phyloP scores from a whole-genome alignment of 2,329 filamentous ascomycete genomes.

The Colletotrichum lupini region DNA sequence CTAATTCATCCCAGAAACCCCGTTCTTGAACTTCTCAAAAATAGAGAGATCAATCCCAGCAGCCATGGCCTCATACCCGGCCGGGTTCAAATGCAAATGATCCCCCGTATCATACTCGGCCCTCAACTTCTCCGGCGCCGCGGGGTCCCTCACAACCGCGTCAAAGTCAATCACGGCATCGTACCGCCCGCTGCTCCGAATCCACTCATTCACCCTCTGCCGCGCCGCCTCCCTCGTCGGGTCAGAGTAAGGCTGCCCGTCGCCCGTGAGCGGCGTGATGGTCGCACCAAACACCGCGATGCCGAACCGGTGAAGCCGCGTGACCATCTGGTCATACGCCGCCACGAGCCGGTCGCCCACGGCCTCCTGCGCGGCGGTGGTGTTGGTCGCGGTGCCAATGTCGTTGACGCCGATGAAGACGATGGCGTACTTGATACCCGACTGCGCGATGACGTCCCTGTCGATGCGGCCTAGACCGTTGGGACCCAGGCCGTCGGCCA shows the following conservation, averaged over 20 bases:
- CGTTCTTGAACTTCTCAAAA: constrained; percentile 51
- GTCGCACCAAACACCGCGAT: constrained; percentile 69
- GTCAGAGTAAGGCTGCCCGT: constrained; percentile 62
- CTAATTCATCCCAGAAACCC: constrained; percentile 17
- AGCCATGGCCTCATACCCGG: constrained; percentile 67
- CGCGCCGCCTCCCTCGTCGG: constrained; percentile 64
- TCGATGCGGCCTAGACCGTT: constrained; percentile 67
- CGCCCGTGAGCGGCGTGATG: constrained; percentile 54
- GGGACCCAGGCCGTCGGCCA: constrained; percentile 69
- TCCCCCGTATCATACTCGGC: constrained; percentile 65
- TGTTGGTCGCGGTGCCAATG: constrained; percentile 63
- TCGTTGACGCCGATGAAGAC: constrained; percentile 74
- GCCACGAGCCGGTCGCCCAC: constrained; percentile 61
- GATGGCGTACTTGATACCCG: constrained; percentile 64
- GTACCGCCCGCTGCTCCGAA: constrained; percentile 63
- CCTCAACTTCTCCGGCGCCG: constrained; percentile 54
- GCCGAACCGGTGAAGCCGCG: constrained; percentile 61
- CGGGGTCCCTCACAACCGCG: constrained; percentile 59
- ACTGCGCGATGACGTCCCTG: constrained; percentile 68
- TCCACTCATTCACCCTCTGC: constrained; percentile 68
- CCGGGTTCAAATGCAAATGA: constrained; percentile 67
- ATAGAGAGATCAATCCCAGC: constrained; percentile 62
- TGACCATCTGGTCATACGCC: constrained; percentile 67
- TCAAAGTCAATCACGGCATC: constrained; percentile 74
- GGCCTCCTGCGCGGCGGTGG: constrained; percentile 52